Evolutionary conservation across 805 yeast species (phyloP), one percentile per base, ranked within the genome.

Genomic region (Nakazawaea wyomingensis): DNA sequence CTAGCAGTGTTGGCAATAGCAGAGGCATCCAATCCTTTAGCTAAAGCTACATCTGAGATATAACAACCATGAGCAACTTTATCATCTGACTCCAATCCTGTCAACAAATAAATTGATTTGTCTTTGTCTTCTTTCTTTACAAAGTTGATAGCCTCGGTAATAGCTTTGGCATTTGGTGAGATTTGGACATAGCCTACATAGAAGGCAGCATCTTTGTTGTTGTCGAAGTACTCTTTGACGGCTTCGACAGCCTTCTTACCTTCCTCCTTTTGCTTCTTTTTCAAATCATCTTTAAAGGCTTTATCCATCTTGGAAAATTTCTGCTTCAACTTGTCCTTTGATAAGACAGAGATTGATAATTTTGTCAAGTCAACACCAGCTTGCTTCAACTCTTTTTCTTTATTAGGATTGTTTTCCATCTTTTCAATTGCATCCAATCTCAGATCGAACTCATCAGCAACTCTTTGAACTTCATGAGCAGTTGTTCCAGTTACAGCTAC

Each of bases 31-130:
- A 88, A 71, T 52, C 89, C 89, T 59, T 80, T 74, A 36, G 70
- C 71, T 50, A 82, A 66, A 31, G 89, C 85, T 33, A 65, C 80
- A 49, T 85, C 80, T 2, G 91, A 78, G 39, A 93, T 72, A 66
- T 81, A 93, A 61, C 96, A 89, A 51, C 97, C 99, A 59, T 93
- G 99, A 11, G 97, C 98, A 57, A 91, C 86, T 67, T 83, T 89
- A 40, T 31, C 37, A 11, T 24, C 22, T 16, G 68, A 68, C 18
- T 57, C 64, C 40, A 70, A 68, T 57, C 95, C 95, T 14, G 95
- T 81, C 52, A 90, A 76, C 57, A 90, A 69, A 61, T 86, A 90
- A 41, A 89, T 71, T 7, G 90, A 77, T 64, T 84, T 85, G 45
- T 73, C 81, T 61, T 84, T 80, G 54, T 76, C 75, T 56, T 80